These are phyloP conservation scores for Suillus fuscotomentosus DNA, from an alignment of 768 basidiomycete genomes.

Conservation along the genomic window DNA sequence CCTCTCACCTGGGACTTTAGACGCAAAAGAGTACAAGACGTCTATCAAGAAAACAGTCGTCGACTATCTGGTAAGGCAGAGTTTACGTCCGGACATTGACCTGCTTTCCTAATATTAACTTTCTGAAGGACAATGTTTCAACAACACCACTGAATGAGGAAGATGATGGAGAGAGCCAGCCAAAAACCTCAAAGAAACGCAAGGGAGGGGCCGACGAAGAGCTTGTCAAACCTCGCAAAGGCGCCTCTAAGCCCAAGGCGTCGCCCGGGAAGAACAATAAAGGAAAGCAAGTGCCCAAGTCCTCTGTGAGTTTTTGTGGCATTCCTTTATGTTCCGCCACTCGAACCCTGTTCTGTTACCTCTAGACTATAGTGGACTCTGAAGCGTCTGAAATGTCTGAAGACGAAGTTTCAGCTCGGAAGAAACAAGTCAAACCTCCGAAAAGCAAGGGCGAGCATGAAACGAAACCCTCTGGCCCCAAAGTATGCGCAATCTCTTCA, in stretches of 20 bases:
- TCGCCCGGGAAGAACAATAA: neutral
- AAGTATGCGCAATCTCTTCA: neutral
- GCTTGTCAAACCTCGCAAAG: neutral
- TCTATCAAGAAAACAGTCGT: conserved; percentile 38
- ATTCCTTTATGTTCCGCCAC: neutral
- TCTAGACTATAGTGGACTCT: neutral
- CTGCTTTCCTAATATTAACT: neutral
- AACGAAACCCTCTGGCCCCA: neutral
- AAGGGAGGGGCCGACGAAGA: conserved; percentile 2
- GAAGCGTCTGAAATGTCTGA: neutral
- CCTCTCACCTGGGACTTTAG: conserved; percentile 45
- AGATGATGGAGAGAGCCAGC: neutral
- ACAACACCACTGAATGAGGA: conserved; percentile 5
- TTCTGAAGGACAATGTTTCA: neutral
- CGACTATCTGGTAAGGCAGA: conserved; percentile 13
- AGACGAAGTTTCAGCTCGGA: neutral
- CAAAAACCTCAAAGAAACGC: conserved; percentile 10
- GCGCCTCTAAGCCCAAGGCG: neutral
- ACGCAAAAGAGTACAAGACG: conserved; percentile 42
- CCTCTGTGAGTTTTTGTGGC: neutral
- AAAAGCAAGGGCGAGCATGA: neutral
- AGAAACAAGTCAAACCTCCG: neutral
- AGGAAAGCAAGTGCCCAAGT: conserved; percentile 1
- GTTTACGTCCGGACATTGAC: neutral
- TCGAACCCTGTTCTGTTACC: neutral